Evolutionary conservation across 1,284 basidiomycete genomes (phyloP).

Genomic region (Cryptococcus amylolentus): DNA sequence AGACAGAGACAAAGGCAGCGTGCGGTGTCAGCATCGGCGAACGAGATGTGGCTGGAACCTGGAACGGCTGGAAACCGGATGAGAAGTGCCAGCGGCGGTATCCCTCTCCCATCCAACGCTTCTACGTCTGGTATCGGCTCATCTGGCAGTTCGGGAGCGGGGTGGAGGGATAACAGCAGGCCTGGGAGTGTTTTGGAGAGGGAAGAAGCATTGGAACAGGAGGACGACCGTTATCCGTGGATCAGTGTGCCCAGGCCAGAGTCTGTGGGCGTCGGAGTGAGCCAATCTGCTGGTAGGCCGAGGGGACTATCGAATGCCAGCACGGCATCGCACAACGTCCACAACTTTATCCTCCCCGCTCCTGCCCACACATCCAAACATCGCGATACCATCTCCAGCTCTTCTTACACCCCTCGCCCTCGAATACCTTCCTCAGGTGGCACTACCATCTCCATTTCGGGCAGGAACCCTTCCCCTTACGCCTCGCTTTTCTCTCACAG

Average conservation of each 20-base stretch:
- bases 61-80: constrained; percentile 5
- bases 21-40: constrained; percentile 8
- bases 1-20: constrained; percentile 8
- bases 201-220: not conserved
- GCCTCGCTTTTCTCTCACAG: constrained; percentile 29
- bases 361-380: constrained; percentile 26
- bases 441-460: not conserved
- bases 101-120: not conserved
- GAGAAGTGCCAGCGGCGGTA: no score
- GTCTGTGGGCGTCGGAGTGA: constrained; percentile 16
- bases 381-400: constrained; percentile 20
- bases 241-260: constrained; percentile 18
- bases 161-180: not conserved
- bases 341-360: constrained; percentile 2
- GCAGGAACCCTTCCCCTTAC: constrained; percentile 16
- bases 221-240: constrained; percentile 18
- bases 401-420: not conserved
- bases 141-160: not conserved
- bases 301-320: constrained; percentile 3
- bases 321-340: constrained; percentile 1
- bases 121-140: not conserved
- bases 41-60: constrained; percentile 26
- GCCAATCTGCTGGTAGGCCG: not conserved
- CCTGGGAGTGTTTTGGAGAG: not conserved
- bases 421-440: not conserved